These are phyloP conservation scores for Trametes pubescens DNA, from an alignment of 1,284 basidiomycete genomes.

Conservation along the genomic window DNA sequence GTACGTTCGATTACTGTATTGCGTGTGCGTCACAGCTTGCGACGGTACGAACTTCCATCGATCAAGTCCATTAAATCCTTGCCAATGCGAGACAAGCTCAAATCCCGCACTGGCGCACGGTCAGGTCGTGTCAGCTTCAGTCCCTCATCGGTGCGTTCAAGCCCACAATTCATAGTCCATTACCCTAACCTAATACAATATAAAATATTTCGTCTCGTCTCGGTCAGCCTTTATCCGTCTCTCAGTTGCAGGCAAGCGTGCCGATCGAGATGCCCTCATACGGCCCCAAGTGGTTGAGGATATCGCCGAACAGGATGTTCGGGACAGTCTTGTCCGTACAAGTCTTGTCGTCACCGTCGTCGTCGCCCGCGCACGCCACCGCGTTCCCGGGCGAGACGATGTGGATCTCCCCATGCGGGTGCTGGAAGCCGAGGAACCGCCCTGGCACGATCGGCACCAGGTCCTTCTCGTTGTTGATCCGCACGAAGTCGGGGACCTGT, in stretches of 20 bases:
- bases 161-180: not conserved
- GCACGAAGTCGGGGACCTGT: slow-evolving; percentile 44
- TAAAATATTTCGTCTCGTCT: not conserved
- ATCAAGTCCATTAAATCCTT: too few species aligned
- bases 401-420: slow-evolving; percentile 49
- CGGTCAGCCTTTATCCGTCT: not conserved
- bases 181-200: not conserved
- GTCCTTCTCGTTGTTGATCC: slow-evolving; percentile 50
- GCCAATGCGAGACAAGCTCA: too few species aligned
- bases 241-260: slow-evolving; percentile 52
- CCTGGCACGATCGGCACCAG: slow-evolving; percentile 52
- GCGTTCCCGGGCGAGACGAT: slow-evolving; percentile 42
- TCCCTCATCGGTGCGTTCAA: not conserved
- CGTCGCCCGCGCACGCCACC: slow-evolving; percentile 48
- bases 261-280: slow-evolving; percentile 63
- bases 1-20: too few species aligned
- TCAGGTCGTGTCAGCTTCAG: too few species aligned
- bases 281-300: slow-evolving; percentile 61
- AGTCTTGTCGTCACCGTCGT: slow-evolving; percentile 54
- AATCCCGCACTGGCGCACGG: too few species aligned
- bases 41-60: too few species aligned
- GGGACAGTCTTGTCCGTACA: slow-evolving; percentile 57
- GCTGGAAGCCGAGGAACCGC: slow-evolving; percentile 48
- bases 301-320: slow-evolving; percentile 50
- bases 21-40: too few species aligned